Evolutionary conservation across 2,329 filamentous ascomycete genomes (phyloP).

Genomic region (Aspergillus oerlinghausenensis): DNA sequence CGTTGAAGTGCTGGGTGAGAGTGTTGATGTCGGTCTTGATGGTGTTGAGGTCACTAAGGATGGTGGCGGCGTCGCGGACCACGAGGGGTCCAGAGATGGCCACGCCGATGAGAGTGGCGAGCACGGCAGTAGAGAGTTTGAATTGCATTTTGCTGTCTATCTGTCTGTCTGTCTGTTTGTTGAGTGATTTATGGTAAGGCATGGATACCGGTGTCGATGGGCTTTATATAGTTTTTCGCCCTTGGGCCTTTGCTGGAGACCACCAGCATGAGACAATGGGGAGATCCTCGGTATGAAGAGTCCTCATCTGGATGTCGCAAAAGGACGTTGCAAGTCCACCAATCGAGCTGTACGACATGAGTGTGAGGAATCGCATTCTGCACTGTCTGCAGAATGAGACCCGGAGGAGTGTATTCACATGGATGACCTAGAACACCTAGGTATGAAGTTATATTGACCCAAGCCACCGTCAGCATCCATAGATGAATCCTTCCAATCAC

Average conservation of each 20-base stretch:
- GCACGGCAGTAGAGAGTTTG: not conserved
- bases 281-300: not conserved
- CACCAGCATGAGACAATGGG: not conserved
- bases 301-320: not conserved
- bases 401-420: not conserved
- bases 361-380: not conserved
- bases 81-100: not conserved
- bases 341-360: not conserved
- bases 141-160: slow-evolving; percentile 1
- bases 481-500: not conserved
- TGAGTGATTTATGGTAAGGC: not conserved
- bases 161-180: no score
- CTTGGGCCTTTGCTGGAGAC: not conserved
- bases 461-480: not conserved
- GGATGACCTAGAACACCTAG: not conserved
- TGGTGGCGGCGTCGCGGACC: slow-evolving; percentile 2
- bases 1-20: slow-evolving; percentile 1
- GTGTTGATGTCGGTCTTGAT: slow-evolving; percentile 2
- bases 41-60: slow-evolving; percentile 7
- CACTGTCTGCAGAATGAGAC: not conserved
- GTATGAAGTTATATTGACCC: not conserved
- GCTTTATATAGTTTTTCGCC: not conserved
- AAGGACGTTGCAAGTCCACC: not conserved
- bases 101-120: not conserved
- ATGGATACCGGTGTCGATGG: not conserved